Percentiles rank a stretch among this genome's conserved stretches.
These are phyloP conservation scores for Tetraselmis striata DNA, from an alignment of 139 green algal species.

Conservation along the genomic window DNA sequence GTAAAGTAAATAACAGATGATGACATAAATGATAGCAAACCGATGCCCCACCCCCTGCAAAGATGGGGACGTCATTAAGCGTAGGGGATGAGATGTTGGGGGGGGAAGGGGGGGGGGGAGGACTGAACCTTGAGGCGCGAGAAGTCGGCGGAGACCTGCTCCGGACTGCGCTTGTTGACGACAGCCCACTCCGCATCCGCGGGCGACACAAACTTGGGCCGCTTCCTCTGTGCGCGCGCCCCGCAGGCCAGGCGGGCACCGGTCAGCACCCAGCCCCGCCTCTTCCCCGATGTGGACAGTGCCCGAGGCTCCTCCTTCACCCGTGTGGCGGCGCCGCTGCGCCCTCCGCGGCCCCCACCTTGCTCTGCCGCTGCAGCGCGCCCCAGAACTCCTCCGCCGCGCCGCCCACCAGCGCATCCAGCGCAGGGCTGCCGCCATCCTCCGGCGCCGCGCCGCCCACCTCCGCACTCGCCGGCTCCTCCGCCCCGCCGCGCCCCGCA, in stretches of 20 bases:
- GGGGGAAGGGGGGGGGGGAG: too few relatives aligned
- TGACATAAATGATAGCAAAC: too few relatives aligned
- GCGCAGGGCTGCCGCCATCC: conserved; percentile 3
- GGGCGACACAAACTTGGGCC: not conserved
- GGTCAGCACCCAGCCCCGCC: too few relatives aligned
- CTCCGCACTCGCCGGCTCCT: not conserved
- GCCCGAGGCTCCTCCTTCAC: too few relatives aligned
- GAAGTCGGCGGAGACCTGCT: not conserved
- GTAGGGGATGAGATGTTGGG: too few relatives aligned
- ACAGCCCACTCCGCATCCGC: not conserved
- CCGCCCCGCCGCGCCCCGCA: conserved; percentile 5
- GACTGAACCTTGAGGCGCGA: not conserved
- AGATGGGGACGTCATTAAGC: too few relatives aligned
- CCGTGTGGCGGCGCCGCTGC: not conserved
- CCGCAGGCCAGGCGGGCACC: too few relatives aligned
- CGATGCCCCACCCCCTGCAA: too few relatives aligned
- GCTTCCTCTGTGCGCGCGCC: not conserved
- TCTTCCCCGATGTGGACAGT: too few relatives aligned
- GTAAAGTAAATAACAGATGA: too few relatives aligned
- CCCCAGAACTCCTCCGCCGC: not conserved
- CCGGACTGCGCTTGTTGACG: not conserved
- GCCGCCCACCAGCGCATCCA: not conserved
- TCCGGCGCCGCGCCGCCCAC: not conserved
- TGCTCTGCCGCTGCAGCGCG: not conserved
- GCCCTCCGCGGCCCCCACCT: conserved; percentile 5